Base-by-base conservation (phyloP, 164 flowering plant genomes). In the Nymphaea thermarum region DNA sequence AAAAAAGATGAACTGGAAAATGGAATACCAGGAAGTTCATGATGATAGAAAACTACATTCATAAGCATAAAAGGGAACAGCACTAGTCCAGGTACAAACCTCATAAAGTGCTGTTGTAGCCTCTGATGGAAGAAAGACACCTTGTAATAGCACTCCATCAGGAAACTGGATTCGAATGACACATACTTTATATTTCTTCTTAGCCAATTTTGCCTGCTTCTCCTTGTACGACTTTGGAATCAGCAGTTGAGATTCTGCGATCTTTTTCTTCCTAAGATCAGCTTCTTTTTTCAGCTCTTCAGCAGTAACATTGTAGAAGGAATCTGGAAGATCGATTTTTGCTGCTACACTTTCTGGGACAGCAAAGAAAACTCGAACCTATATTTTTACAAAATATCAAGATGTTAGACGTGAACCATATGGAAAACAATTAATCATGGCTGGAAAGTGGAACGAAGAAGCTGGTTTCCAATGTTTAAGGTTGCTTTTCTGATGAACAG, bases 121-220 rank as follows among this genome's bases (percentile, higher is more conserved):
- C 77, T 91, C 98, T 80, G 81, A 78, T 43, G 98, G 95, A 62
- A 77, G 71, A 76, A 94, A 94, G 75, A 86, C 75, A 65, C 86
- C 97, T 80, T 94, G 97, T 47, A 94, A 90, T 60, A 94, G 93
- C 42, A 94, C 96, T 42, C 87, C 92, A 78, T 91, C 97, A 66
- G 97, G 97, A 77, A 94, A 91, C 77, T 91, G 96, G 74, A 94
- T 72, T 43, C 97, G 81, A 42, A 94, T 85, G n/a, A 87, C 65
- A 66, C 93, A 64, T 74, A 71, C 86, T 53, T 51, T 81, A 68
- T 89, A 88, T 77, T 74, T 82, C 74, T 71, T 91, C 76, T 82
- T 84, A 0, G 85, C 85, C 71, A 89, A 85, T 77, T 91, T 87
- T 66, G 90, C 90, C 80, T 88, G 93, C 78, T 86, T 94, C 85